phyloP scores from a whole-genome alignment of 208 protist species.

The Trypanosoma rangeli region DNA sequence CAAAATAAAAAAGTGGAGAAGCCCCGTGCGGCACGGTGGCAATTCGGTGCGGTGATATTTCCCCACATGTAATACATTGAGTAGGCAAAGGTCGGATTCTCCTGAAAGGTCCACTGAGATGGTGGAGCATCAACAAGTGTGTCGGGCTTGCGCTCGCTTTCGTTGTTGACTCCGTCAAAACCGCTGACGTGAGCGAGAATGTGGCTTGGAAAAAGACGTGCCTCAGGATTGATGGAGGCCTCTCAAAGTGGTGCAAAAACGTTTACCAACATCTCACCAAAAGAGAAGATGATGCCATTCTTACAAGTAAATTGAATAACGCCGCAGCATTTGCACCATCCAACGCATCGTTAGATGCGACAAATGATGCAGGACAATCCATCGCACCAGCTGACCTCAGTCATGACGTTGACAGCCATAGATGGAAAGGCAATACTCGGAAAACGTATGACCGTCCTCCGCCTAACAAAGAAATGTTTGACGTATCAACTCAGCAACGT shows the following conservation, averaged over 20 bases:
- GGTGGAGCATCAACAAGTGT: slow-evolving; percentile 38
- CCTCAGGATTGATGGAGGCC: slow-evolving; percentile 89
- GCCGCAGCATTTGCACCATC: slow-evolving; percentile 96
- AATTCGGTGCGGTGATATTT: slow-evolving; percentile 97
- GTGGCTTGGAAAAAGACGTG: slow-evolving; percentile 91
- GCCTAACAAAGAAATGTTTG: slow-evolving; percentile 50
- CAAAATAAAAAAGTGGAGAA: slow-evolving; percentile 95
- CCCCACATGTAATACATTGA: slow-evolving; percentile 97
- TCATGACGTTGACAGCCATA: slow-evolving; percentile 62
- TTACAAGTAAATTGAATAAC: slow-evolving; percentile 80
- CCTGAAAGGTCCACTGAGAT: slow-evolving; percentile 39
- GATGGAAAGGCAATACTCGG: slow-evolving; percentile 87
- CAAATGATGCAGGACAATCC: slow-evolving; percentile 89
- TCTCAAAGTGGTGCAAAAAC: slow-evolving; percentile 98
- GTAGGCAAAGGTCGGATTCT: slow-evolving; percentile 92
- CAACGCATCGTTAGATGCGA: slow-evolving; percentile 93
- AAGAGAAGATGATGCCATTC: slow-evolving; percentile 71
- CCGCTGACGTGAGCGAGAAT: slow-evolving; percentile 94
- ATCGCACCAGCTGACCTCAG: slow-evolving; percentile 73
- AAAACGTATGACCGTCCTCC: slow-evolving; percentile 59
- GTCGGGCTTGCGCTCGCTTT: slow-evolving; percentile 89
- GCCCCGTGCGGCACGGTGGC: slow-evolving; percentile 73
- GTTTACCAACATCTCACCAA: slow-evolving; percentile 94
- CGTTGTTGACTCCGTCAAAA: slow-evolving; percentile 97
- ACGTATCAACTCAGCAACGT: slow-evolving; percentile 86